Conservation (phyloP, 129 eudicot genomes). For the Oenanthe sinensis region DNA sequence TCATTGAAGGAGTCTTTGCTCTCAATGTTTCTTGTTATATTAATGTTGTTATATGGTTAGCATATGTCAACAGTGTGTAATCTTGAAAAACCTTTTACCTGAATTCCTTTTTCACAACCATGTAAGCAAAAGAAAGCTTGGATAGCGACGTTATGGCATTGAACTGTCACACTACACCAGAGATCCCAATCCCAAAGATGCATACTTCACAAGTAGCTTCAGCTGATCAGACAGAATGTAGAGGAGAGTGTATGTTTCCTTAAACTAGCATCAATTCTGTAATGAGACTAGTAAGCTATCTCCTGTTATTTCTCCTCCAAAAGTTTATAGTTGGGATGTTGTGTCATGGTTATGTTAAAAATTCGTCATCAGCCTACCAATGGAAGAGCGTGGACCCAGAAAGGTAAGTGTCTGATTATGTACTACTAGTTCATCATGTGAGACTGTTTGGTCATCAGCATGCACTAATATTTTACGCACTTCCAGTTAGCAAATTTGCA, state of each 20-base stretch:
- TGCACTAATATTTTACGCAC: not conserved
- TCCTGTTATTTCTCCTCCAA: conserved; percentile 1
- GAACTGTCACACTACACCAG: conserved; percentile 25
- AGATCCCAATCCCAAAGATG: conserved; percentile 28
- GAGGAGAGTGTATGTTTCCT: conserved; percentile 43
- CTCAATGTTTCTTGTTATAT: conserved; percentile 6
- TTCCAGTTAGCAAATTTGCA: not conserved
- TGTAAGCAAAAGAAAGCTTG: conserved; percentile 31
- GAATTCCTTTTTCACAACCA: conserved; percentile 6
- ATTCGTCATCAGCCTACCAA: conserved; percentile 31
- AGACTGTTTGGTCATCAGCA: conserved; percentile 2
- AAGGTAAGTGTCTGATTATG: conserved; percentile 39
- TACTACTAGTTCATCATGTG: conserved; percentile 13
- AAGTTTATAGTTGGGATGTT: conserved; percentile 22
- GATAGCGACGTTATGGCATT: conserved; percentile 21
- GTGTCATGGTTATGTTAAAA: conserved; percentile 7
- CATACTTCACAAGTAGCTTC: conserved; percentile 27
- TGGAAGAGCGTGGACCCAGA: conserved; percentile 26
- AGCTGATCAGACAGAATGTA: conserved; percentile 25
- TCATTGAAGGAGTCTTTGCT: conserved; percentile 9
- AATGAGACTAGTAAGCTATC: not conserved
- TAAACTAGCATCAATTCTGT: conserved; percentile 16
- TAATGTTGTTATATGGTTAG: conserved; percentile 8
- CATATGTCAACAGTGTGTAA: conserved; percentile 9
- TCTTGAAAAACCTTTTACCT: not conserved